These are phyloP conservation scores for Purshia tridentata DNA, from an alignment of 306 rosid species.

Conservation along the genomic window DNA sequence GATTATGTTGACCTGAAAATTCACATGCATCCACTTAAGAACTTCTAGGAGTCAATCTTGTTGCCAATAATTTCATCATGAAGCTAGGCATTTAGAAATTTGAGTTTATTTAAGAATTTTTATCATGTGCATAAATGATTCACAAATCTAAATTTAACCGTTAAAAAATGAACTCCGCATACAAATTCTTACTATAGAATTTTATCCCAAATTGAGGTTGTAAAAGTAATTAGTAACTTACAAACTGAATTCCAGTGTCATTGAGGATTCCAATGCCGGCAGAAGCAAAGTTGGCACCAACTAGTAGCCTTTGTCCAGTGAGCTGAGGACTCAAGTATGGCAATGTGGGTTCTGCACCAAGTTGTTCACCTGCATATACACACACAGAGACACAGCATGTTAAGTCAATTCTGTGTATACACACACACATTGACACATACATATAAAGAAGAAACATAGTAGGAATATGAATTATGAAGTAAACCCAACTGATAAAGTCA, in stretches of 20 bases:
- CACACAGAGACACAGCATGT: neutral
- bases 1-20: constrained; percentile 60
- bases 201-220: neutral
- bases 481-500: constrained; percentile 58
- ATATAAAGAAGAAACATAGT: neutral
- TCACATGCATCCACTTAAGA: neutral
- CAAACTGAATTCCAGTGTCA: constrained; percentile 87
- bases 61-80: no score
- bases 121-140: no score
- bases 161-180: no score
- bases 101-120: no score
- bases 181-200: no score
- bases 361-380: constrained; percentile 42
- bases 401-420: constrained; percentile 6
- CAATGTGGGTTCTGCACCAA: constrained; percentile 62
- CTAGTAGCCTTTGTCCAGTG: constrained; percentile 50
- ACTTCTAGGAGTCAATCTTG: no score
- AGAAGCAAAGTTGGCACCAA: constrained; percentile 92
- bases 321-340: constrained; percentile 74
- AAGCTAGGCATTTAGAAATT: no score
- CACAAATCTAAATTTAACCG: no score
- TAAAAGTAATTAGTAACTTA: constrained; percentile 15
- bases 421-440: neutral
- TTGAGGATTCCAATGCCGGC: constrained; percentile 92
- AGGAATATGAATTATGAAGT: no score